Conservation (phyloP, 1,284 basidiomycete genomes). For the Rhodotorula sp. region DNA sequence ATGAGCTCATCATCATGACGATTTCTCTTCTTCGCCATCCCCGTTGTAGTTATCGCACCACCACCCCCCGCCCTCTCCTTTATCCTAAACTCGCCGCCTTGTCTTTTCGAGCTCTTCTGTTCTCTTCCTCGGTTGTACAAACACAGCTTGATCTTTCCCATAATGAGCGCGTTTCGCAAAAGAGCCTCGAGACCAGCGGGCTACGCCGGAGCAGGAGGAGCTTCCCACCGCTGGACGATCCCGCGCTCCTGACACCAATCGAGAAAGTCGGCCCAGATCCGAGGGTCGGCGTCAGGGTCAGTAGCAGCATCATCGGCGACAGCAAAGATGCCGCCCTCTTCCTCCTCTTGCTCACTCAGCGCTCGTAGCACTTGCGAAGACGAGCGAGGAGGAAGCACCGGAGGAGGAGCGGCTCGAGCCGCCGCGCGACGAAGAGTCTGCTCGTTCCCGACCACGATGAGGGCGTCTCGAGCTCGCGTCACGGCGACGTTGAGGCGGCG, state of each 20-base stretch:
- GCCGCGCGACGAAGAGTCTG: slow-evolving; percentile 54
- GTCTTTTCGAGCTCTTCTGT: neutral
- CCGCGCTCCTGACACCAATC: slow-evolving; percentile 26
- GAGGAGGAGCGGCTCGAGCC: neutral
- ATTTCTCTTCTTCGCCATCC: too few species aligned
- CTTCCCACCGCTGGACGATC: slow-evolving; percentile 12
- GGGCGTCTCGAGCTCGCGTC: slow-evolving; percentile 63
- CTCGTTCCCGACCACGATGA: slow-evolving; percentile 66
- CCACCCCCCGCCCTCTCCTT: too few species aligned
- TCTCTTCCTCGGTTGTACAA: neutral
- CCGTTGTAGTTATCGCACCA: too few species aligned
- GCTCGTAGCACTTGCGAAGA: neutral
- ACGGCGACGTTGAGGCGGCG: slow-evolving; percentile 76
- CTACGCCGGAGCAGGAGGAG: neutral
- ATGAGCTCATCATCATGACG: too few species aligned
- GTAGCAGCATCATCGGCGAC: neutral
- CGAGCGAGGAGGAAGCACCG: too few species aligned
- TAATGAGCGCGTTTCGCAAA: neutral
- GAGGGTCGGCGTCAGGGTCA: slow-evolving; percentile 27
- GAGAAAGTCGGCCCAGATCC: slow-evolving; percentile 29
- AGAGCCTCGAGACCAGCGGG: neutral
- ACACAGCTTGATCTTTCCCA: neutral
- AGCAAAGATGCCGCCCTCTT: neutral
- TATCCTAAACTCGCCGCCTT: too few species aligned
- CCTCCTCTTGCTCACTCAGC: neutral